Evolutionary conservation across 768 basidiomycete genomes (phyloP).

Genomic region (Suillus cothurnatus): DNA sequence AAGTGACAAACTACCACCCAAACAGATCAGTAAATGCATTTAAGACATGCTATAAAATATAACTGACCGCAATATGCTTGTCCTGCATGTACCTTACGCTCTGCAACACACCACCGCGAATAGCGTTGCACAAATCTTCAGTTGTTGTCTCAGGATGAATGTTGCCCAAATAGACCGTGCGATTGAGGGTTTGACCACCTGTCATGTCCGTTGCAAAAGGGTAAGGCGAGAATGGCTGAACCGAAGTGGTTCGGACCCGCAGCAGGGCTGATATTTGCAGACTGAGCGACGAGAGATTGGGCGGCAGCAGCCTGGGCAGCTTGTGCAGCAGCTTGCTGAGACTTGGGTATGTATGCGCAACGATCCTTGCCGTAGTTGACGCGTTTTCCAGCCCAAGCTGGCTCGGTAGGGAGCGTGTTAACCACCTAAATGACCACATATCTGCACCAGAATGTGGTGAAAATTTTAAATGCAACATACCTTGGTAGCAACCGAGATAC

Average conservation of each 20-base stretch:
- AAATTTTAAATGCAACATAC: slow-evolving; percentile 43
- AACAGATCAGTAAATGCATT: slow-evolving; percentile 10
- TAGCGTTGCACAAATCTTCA: slow-evolving; percentile 95
- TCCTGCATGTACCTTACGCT: slow-evolving; percentile 95
- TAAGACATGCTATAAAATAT: slow-evolving; percentile 2
- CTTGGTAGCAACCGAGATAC: slow-evolving; percentile 94
- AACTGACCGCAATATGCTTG: slow-evolving; percentile 91
- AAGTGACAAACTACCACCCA: slow-evolving; percentile 80
- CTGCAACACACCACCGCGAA: slow-evolving; percentile 95
- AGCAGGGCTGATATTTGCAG: slow-evolving; percentile 40
- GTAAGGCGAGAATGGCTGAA: slow-evolving; percentile 48
- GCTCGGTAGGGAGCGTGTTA: slow-evolving; percentile 87
- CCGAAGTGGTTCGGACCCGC: slow-evolving; percentile 32
- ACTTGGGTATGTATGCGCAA: slow-evolving; percentile 96
- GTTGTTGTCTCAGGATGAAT: slow-evolving; percentile 95
- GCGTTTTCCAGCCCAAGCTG: slow-evolving; percentile 92
- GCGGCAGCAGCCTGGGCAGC: slow-evolving; percentile 88
- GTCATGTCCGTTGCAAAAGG: slow-evolving; percentile 50
- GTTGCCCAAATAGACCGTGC: slow-evolving; percentile 95
- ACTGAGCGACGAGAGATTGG: slow-evolving; percentile 61
- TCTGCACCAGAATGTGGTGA: background rate
- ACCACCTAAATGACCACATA: slow-evolving; percentile 65
- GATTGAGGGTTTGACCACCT: slow-evolving; percentile 66
- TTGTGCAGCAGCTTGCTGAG: slow-evolving; percentile 86
- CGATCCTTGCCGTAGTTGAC: slow-evolving; percentile 99